phyloP scores from a whole-genome alignment of 2,329 filamentous ascomycete species.

The Cercospora sojina region DNA sequence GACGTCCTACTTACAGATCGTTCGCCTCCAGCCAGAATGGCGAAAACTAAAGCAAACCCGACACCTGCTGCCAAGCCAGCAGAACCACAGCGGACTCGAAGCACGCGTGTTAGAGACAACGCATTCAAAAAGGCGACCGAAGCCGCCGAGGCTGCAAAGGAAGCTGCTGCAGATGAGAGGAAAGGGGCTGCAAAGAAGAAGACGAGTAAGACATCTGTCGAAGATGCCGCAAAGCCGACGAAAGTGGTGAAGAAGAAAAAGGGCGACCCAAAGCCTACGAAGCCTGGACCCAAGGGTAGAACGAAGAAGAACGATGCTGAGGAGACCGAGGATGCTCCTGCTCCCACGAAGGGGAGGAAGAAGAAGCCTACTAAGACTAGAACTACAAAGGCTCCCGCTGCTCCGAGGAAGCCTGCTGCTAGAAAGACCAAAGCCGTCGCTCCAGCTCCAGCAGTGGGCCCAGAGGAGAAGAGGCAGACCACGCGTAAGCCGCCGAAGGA shows the following conservation, averaged over 20 bases:
- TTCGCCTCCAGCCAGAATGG: too few species aligned
- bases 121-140: not conserved
- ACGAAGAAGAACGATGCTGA: not conserved
- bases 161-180: not conserved
- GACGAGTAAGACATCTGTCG: not conserved
- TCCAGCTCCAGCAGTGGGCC: not conserved
- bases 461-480: not conserved
- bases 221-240: not conserved
- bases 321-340: not conserved
- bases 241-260: conserved; percentile 1
- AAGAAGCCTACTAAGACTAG: not conserved
- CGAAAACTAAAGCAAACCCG: not conserved
- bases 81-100: not conserved
- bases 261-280: too few species aligned
- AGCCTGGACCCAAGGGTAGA: not conserved
- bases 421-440: not conserved
- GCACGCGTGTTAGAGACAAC: conserved; percentile 5
- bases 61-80: not conserved
- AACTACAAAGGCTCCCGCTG: not conserved
- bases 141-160: not conserved
- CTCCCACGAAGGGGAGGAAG: not conserved
- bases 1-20: too few species aligned
- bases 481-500: not conserved
- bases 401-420: not conserved
- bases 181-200: not conserved